Base-by-base conservation (phyloP, 1,284 basidiomycete species). In the Ganoderma sinense region DNA sequence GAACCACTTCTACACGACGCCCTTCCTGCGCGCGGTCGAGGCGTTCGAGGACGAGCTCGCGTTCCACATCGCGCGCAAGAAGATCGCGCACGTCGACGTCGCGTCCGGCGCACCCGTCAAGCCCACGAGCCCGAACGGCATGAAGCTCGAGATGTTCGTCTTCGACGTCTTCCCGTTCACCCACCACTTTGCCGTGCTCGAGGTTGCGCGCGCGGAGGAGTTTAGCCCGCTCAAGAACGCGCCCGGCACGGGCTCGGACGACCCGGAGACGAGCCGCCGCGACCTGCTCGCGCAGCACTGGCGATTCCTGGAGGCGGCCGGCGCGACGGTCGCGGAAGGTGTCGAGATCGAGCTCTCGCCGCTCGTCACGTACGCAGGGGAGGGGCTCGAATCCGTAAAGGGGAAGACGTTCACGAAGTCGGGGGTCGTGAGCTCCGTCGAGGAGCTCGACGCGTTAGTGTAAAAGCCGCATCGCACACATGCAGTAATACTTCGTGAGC, bases 131-230 rank as follows among this genome's bases (percentile, higher is more conserved):
- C 95, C 96, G n/a, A 99, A 99, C 81, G 98, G 98, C 69, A 98
- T 99, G 95, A 99, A 99, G 84, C 90, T 99, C 74, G 98, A 99
- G 83, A 87, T 98, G 82, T 99, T 99, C 83, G 94, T 99, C 64
- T 99, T 99, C 78, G 97, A 99, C 83, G 98, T 99, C 62, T 99
- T 99, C 87, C 97, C 98, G 7, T 97, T 91, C 84, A 95, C 95
- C 59, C 83, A 91, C 76, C 86, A 84, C 67, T 95, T 99, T 69
- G 89, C 93, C 51, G 95, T 99, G 40, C 84, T 99, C 80, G 97
- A 99, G 81, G 96, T 98, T 53, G 89, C 89, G 64, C 87, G 98
- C 64, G 85, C 87, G 70, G 95, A 97, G 71, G 97, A 99, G 83
- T 99, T 99, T 78, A 96, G 94, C 73, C 97, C 97, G 41, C 84